Evolutionary conservation across 2,329 filamentous ascomycete species (phyloP).

Genomic region (Paraphoma chrysanthemicola): DNA sequence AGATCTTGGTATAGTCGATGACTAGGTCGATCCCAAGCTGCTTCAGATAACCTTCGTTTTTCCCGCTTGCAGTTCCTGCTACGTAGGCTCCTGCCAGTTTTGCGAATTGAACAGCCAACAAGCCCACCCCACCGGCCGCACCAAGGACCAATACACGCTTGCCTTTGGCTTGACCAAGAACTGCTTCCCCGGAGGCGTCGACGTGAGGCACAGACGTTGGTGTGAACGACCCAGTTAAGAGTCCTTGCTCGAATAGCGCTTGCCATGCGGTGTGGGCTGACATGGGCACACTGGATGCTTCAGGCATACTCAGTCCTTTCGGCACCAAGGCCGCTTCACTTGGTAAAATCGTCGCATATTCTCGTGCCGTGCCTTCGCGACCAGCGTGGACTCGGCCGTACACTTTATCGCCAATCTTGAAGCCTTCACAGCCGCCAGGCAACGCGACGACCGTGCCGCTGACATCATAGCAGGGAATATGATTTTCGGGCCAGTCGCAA

Average conservation of each 20-base stretch:
- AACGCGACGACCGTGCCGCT: slow-evolving; percentile 52
- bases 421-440: slow-evolving; percentile 36
- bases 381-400: slow-evolving; percentile 32
- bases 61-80: slow-evolving; percentile 46
- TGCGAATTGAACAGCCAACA: slow-evolving; percentile 54
- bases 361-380: slow-evolving; percentile 46
- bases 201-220: slow-evolving; percentile 9
- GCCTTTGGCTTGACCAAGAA: slow-evolving; percentile 14
- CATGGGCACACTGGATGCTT: slow-evolving; percentile 51
- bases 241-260: slow-evolving; percentile 48
- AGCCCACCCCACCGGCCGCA: slow-evolving; percentile 52
- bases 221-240: slow-evolving; percentile 13
- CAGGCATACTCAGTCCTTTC: slow-evolving; percentile 38
- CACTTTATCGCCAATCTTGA: slow-evolving; percentile 42
- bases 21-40: slow-evolving; percentile 51
- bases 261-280: slow-evolving; percentile 55
- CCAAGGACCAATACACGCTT: slow-evolving; percentile 54
- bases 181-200: slow-evolving; percentile 8
- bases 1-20: slow-evolving; percentile 50
- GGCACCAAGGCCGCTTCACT: slow-evolving; percentile 49
- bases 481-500: slow-evolving; percentile 27
- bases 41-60: slow-evolving; percentile 48
- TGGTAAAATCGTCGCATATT: slow-evolving; percentile 47
- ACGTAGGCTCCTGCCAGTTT: slow-evolving; percentile 49
- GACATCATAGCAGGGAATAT: slow-evolving; percentile 53